Evolutionary conservation across 1,284 basidiomycete genomes (phyloP), one percentile per base, ranked within the genome.

Genomic region (Sporisorium graminicola): DNA sequence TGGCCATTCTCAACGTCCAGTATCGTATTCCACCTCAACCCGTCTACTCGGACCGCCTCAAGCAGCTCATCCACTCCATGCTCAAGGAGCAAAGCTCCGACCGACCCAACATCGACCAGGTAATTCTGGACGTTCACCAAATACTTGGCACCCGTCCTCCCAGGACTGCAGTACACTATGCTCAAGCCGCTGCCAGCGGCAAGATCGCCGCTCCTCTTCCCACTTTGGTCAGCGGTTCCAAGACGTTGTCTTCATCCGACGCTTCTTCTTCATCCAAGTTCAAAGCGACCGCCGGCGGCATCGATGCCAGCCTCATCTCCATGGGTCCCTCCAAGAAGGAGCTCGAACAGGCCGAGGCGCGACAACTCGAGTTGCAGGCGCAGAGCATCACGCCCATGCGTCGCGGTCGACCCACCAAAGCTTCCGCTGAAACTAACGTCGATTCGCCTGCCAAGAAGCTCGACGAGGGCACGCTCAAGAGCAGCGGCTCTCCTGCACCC

Each of bases 1-100:
- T 99, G 54, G 97, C 97, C 0, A 99, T 99, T 73, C 89, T 98
- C 69, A 97, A 98, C 82, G 96, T 95, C 31, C 94, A 96, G 83
- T 99, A 98, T 86, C 92, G 92, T 61, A 74, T 71, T 43, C 74
- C 77, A 14, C 44, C 66, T n/a, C 51, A 94, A 86, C 97, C 97
- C 0, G 90, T 92, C 3, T 99, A 99, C 86, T 98, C 95, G 2
- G 87, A 90, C 2, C 89, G 92, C 50, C 90, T 99, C 88, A 95
- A 93, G 80, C 88, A 90, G 52, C 86, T 99, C 47, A 98, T 99
- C 74, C 92, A 72, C 22, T 71, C 79, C 3, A 37, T 82, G 57
- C 77, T 82, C 43, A 75, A 74, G n/a, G 81, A 83, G 29, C 81
- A 80, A 40, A 78, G 80, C n/a, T 52, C 65, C 16, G 55, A 71